Percentiles rank a stretch among this genome's conserved stretches.
These are phyloP conservation scores for Dendrocalamus latiflorus DNA, from an alignment of 202 grass and related monocot genomes.

Conservation along the genomic window DNA sequence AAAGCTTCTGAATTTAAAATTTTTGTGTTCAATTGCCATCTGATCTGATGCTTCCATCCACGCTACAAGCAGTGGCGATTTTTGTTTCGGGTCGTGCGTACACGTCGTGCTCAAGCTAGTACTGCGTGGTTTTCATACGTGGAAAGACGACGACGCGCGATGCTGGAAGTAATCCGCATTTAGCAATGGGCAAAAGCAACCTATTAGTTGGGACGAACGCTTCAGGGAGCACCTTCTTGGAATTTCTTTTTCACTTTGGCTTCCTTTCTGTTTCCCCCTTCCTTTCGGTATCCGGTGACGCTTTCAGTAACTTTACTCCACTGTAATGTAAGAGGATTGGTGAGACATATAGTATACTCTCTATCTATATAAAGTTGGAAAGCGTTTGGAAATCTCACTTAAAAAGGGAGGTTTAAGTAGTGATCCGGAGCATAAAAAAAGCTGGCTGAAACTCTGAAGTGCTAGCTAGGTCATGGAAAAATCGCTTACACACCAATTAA, in stretches of 20 bases:
- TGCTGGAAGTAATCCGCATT: not conserved
- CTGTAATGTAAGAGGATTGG: slow-evolving; percentile 28
- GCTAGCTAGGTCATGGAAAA: slow-evolving; percentile 19
- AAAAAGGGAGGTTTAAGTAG: not conserved
- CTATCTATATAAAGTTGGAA: not conserved
- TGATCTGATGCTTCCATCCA: slow-evolving; percentile 16
- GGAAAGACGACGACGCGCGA: slow-evolving; percentile 17
- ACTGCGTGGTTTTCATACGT: slow-evolving; percentile 27
- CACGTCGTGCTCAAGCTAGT: slow-evolving; percentile 5
- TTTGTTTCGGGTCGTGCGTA: not conserved
- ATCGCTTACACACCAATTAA: slow-evolving; percentile 23
- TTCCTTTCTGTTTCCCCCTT: not conserved
- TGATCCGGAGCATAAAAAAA: not conserved
- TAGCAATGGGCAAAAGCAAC: slow-evolving; percentile 7
- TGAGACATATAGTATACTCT: not conserved
- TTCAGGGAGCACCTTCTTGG: slow-evolving; percentile 4
- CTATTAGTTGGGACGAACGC: slow-evolving; percentile 34
- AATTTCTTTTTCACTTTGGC: not conserved
- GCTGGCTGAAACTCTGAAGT: not conserved
- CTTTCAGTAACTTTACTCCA: slow-evolving; percentile 54
- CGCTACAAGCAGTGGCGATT: not conserved
- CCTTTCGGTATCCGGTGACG: slow-evolving; percentile 19
- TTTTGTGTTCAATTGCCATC: not conserved
- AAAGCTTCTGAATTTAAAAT: not conserved
- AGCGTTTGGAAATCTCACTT: slow-evolving; percentile 36